Conservation (phyloP, 192 early-diverging fungal genomes). For the Umbelopsis sp. region DNA sequence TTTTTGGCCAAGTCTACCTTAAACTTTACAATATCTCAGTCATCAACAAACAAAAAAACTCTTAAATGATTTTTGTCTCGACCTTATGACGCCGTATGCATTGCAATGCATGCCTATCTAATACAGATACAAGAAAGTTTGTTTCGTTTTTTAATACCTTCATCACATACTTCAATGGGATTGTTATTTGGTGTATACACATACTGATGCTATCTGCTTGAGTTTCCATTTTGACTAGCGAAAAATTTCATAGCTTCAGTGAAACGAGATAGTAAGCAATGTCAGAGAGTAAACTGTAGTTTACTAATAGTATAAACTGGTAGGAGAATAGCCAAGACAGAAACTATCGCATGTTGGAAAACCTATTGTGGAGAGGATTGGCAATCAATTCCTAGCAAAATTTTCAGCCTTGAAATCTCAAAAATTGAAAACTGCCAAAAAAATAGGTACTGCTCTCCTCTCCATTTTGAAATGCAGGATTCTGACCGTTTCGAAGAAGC, state of each 20-base stretch:
- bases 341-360: too few species aligned
- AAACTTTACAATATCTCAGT: not conserved
- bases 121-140: not conserved
- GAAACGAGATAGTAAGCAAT: too few species aligned
- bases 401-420: not conserved
- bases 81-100: not conserved
- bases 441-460: not conserved
- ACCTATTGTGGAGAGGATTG: too few species aligned
- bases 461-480: not conserved
- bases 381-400: too few species aligned
- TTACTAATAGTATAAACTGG: too few species aligned
- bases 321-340: too few species aligned
- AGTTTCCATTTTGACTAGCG: too few species aligned
- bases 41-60: conserved; percentile 9
- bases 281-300: too few species aligned
- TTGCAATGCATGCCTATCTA: not conserved
- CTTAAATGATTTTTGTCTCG: not conserved
- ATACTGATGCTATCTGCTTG: too few species aligned
- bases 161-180: not conserved
- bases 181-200: not conserved
- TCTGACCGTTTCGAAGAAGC: not conserved
- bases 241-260: too few species aligned
- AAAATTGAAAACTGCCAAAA: not conserved
- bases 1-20: conserved; percentile 7
- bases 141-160: not conserved